Evolutionary conservation across 768 basidiomycete genomes (phyloP).

Genomic region (Butyriboletus loyo): DNA sequence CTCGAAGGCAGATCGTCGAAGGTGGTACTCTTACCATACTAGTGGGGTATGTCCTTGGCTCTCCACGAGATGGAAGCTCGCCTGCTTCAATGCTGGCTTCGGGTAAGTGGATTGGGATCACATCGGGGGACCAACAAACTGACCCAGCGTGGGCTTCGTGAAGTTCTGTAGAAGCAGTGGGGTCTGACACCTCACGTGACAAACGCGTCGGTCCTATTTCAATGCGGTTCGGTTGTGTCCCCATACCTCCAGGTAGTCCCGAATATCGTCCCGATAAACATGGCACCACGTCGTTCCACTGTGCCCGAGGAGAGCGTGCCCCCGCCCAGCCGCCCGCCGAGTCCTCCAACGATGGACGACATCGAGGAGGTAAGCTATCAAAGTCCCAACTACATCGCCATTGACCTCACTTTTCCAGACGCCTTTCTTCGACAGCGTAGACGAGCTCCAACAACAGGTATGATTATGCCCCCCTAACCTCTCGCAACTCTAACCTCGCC

Average conservation of each 20-base stretch:
- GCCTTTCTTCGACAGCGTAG: slow-evolving; percentile 73
- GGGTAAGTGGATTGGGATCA: neutral
- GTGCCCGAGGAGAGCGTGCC: slow-evolving; percentile 24
- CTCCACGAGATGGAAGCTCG: neutral
- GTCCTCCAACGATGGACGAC: slow-evolving; percentile 32
- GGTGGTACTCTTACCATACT: too few species aligned
- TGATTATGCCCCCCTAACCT: slow-evolving; percentile 16
- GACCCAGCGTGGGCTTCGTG: neutral
- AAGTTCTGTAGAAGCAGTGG: slow-evolving; percentile 1
- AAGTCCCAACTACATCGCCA: neutral
- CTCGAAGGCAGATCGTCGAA: neutral
- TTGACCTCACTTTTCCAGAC: slow-evolving; percentile 33
- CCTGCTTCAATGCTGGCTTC: neutral
- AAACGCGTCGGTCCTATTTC: slow-evolving; percentile 14
- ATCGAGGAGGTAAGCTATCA: slow-evolving; percentile 38
- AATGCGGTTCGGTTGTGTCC: too few species aligned
- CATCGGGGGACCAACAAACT: neutral
- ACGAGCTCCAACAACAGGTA: slow-evolving; percentile 82
- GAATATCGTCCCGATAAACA: neutral
- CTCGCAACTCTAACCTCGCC: slow-evolving; percentile 1
- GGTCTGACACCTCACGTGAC: slow-evolving; percentile 19
- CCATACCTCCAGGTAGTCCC: neutral
- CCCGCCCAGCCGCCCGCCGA: slow-evolving; percentile 28
- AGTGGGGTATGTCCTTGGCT: neutral
- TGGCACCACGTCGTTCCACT: slow-evolving; percentile 30